Evolutionary conservation across 148 eudicot genomes (phyloP), one percentile per base, ranked within the genome.

Genomic region (Fagopyrum esculentum): DNA sequence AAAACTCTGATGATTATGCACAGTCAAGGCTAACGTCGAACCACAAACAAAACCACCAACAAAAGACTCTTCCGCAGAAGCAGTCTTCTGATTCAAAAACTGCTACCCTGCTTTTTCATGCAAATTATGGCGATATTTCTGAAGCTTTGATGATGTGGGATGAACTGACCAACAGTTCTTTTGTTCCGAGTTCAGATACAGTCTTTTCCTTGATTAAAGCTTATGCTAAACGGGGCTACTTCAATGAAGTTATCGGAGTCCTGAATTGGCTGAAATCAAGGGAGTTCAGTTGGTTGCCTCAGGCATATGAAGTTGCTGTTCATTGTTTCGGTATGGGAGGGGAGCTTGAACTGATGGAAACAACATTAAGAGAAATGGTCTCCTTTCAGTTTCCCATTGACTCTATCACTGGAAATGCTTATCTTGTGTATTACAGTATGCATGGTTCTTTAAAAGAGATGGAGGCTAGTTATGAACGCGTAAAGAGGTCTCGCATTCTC

Each of bases 261-360:
- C 57, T 95, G 82, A 83, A 49, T 44, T 87, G 85, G 75, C 45
- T 85, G 47, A 84, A 80, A 71, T 26, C 69, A n/a, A 89, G 85
- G 81, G 77, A 76, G 72, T 81, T 82, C 74, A 61, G 78, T 52
- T 73, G 87, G 77, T 66, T 92, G 60, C 87, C 87, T 19, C 81
- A 78, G 72, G 77, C 81, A 66, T 92, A 83, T 76, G 74, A 78
- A 45, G 79, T 74, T 35, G 83, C 90, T 71, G 76, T 90, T 69
- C 82, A 83, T 73, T 84, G 87, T 72, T 90, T 95, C 74, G 99
- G 99, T 29, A 84, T 78, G 74, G 79, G 60, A 61, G 99, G 94
- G 12, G 78, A 84, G 74, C 90, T 95, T 72, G 82, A 85, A 70
- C 35, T 77, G 74, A 89, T 92, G 99, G 97, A 95, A 74, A 55